Base-by-base conservation (phyloP, 2,329 filamentous ascomycete genomes). In the Phialophora verrucosa region DNA sequence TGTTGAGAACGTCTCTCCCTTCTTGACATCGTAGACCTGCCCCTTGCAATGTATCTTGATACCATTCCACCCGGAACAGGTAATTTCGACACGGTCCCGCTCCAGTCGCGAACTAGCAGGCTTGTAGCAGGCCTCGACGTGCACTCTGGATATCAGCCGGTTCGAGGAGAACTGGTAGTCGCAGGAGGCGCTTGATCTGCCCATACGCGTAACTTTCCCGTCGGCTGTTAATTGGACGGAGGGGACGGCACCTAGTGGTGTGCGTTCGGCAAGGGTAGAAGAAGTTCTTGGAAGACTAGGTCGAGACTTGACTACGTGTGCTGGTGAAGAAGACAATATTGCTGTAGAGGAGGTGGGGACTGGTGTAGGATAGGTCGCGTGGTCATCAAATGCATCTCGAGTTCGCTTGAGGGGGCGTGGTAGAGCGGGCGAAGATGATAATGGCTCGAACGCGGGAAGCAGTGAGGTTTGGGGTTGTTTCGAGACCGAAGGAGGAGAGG, bases 31-130 rank as follows among this genome's bases (percentile, higher is more conserved):
- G 83, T 91, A 94, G 2, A 92, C 90, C 71, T 90, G 88, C 64
- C 92, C 92, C 79, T 94, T 90, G 82, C 92, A 97, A 80, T 97
- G 93, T 72, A 99, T 81, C 81, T 92, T 96, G 71, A 95, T 84
- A 17, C 95, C 95, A 78, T 99, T 99, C 94, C 94, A 98, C 25
- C 95, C 95, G 74, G 91, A 87, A 83, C 95, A 99, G 74, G 92
- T 85, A 73, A 99, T 90, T 78, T 97, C 91, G 55, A 99, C 87
- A 78, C 88, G 90, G 77, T 91, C 91, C 69, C 88, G 84, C 72
- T 91, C 88, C 73, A 91, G 85, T 4, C 86, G 85, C 63, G 86
- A 84, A 23, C 84, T 81, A 12, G 91, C 87, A 25, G 90, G 85
- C 69, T 94, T 87, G 78, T 93, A 99, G 61, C 89, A 87, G 69